These are phyloP conservation scores for Chimonanthus praecox DNA, from an alignment of 164 flowering plant species.

Conservation along the genomic window DNA sequence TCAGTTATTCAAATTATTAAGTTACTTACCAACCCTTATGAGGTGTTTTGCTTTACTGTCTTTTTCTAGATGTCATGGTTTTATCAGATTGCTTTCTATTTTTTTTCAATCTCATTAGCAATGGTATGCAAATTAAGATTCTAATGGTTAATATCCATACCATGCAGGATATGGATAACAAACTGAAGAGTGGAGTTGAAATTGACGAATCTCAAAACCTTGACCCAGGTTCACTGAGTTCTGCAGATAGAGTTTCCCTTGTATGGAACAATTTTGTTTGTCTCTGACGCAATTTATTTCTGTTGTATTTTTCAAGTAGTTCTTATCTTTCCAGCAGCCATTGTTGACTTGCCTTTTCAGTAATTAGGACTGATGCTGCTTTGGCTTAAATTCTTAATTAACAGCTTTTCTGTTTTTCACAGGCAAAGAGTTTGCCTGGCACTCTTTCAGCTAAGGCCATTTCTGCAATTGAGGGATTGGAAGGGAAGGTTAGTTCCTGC, in stretches of 20 bases:
- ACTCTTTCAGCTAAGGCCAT: slow-evolving; percentile 63
- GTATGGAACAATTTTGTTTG: slow-evolving; percentile 35
- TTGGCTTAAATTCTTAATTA: not conserved
- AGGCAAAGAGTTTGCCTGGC: slow-evolving; percentile 80
- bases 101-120: not conserved
- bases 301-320: not conserved
- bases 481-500: slow-evolving; percentile 67
- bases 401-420: slow-evolving; percentile 7
- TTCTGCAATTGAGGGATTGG: slow-evolving; percentile 70
- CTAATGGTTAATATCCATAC: not conserved
- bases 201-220: slow-evolving; percentile 50
- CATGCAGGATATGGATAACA: slow-evolving; percentile 68
- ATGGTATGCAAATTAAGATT: not conserved
- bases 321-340: not conserved
- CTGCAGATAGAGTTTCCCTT: slow-evolving; percentile 63
- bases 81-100: not conserved
- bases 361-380: not conserved
- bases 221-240: slow-evolving; percentile 42
- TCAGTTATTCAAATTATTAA: too few species aligned
- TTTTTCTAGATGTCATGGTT: too few species aligned
- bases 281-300: slow-evolving; percentile 1
- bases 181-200: slow-evolving; percentile 76
- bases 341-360: not conserved
- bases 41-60: too few species aligned
- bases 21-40: too few species aligned